phyloP scores from a whole-genome alignment of 2,329 filamentous ascomycete species.

The Colletotrichum simmondsii region DNA sequence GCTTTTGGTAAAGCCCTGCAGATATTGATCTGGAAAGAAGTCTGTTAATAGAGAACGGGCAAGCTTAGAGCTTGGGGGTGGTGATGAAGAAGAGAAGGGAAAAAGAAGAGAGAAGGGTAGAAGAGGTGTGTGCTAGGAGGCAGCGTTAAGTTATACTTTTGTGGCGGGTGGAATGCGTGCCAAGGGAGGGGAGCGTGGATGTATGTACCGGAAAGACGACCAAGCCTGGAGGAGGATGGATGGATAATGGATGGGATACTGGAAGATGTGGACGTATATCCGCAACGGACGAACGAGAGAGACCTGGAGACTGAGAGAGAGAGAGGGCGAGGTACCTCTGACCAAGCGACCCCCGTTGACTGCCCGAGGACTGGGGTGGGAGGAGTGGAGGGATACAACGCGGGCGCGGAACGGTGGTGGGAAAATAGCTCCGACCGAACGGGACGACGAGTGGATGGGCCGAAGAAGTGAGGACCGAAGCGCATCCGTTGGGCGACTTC shows the following conservation, averaged over 20 bases:
- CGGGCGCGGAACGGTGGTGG: slow-evolving; percentile 3
- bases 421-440: slow-evolving; percentile 33
- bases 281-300: neutral
- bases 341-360: neutral
- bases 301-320: neutral
- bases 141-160: slow-evolving; percentile 33
- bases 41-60: slow-evolving; percentile 16
- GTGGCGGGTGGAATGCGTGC: slow-evolving; percentile 2
- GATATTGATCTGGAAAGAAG: neutral
- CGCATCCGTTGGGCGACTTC: slow-evolving; percentile 10
- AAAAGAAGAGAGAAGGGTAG: neutral
- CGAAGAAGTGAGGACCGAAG: slow-evolving; percentile 34
- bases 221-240: neutral
- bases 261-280: neutral
- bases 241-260: neutral
- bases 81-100: slow-evolving; percentile 16
- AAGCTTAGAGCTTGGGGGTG: slow-evolving; percentile 34
- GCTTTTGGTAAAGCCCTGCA: slow-evolving; percentile 28
- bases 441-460: slow-evolving; percentile 24
- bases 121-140: slow-evolving; percentile 9
- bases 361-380: neutral
- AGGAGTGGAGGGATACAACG: neutral
- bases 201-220: neutral
- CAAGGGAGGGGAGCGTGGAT: slow-evolving; percentile 20
- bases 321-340: neutral